Conservation (phyloP, 2,329 filamentous ascomycete genomes). For the Triangularia setosa region DNA sequence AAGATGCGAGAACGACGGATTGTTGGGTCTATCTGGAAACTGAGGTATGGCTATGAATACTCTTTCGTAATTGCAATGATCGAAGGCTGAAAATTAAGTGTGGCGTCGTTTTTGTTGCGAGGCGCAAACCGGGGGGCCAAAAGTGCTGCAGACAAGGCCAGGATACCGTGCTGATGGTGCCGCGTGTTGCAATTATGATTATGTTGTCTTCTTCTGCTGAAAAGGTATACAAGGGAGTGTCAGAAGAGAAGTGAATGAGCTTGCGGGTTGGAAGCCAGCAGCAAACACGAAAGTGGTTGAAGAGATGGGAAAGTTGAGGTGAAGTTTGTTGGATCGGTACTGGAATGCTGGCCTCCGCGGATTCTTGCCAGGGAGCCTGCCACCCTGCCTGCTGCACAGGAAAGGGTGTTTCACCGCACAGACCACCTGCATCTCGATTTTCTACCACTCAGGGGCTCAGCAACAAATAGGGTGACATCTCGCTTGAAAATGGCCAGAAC, state of each 20-base stretch:
- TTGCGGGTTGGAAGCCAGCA: not conserved
- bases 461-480: not conserved
- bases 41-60: not conserved
- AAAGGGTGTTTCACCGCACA: slow-evolving; percentile 20
- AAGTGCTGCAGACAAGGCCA: not conserved
- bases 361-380: slow-evolving; percentile 17
- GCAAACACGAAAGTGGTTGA: not conserved
- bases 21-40: not conserved
- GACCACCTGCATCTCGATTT: slow-evolving; percentile 17
- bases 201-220: not conserved
- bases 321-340: not conserved
- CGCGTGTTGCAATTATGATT: not conserved
- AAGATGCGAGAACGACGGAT: not conserved
- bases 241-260: not conserved
- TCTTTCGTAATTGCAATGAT: not conserved
- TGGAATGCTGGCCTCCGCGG: not conserved
- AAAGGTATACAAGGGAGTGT: slow-evolving; percentile 4
- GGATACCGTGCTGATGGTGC: not conserved
- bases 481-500: not conserved
- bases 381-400: slow-evolving; percentile 20
- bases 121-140: not conserved
- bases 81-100: not conserved
- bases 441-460: not conserved
- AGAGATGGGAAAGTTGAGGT: not conserved
- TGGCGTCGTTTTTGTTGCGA: not conserved